phyloP scores from a whole-genome alignment of 2,329 filamentous ascomycete genomes.

The Lasiodiplodia citricola region DNA sequence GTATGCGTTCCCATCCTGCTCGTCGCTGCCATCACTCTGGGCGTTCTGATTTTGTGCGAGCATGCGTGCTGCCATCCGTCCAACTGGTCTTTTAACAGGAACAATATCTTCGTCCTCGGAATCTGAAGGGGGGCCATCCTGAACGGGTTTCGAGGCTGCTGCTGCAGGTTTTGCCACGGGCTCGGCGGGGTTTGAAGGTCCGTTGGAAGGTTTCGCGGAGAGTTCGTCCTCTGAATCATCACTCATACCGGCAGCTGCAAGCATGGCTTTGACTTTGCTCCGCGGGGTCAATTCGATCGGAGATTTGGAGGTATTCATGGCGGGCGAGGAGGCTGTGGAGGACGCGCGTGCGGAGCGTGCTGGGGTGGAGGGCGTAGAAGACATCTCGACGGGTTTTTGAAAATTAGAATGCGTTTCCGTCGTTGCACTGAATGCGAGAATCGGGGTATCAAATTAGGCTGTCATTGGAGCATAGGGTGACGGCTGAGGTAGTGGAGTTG shows the following conservation, averaged over 20 bases:
- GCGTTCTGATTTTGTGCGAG: conserved; percentile 34
- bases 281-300: conserved; percentile 26
- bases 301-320: conserved; percentile 19
- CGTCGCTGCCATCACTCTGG: conserved; percentile 29
- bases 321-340: conserved; percentile 18
- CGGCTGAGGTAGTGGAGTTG: background rate
- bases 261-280: conserved; percentile 26
- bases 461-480: background rate
- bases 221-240: conserved; percentile 25
- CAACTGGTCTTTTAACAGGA: conserved; percentile 56
- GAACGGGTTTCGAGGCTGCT: background rate
- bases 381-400: background rate
- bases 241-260: conserved; percentile 20
- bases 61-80: conserved; percentile 70
- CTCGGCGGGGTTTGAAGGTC: background rate
- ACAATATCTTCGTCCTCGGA: conserved; percentile 37
- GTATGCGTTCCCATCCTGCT: conserved; percentile 46
- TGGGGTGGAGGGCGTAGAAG: conserved; percentile 18
- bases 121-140: background rate
- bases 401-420: background rate
- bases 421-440: background rate
- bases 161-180: background rate
- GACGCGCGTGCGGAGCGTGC: conserved; percentile 21
- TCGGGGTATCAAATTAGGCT: background rate
- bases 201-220: conserved; percentile 1